A percentile compares a stretch with the other conserved stretches of the same genome.
These are phyloP conservation scores for Heterobasidion irregulare DNA, from an alignment of 1,284 basidiomycete genomes.

Conservation along the genomic window DNA sequence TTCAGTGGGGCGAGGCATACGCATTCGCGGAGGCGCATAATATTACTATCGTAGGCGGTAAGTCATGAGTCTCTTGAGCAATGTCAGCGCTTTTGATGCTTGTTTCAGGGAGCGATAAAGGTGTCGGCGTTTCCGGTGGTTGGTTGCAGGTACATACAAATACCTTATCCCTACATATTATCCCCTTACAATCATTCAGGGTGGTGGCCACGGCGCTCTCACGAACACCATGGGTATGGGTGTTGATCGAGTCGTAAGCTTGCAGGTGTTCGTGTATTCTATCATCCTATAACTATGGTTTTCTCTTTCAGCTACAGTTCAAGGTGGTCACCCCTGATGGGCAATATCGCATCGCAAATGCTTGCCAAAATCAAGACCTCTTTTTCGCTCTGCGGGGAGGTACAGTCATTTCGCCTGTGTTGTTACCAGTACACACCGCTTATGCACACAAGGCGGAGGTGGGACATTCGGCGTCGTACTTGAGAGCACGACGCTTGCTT, in stretches of 20 bases:
- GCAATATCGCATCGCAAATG: conserved; percentile 20
- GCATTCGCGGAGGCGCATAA: conserved; percentile 21
- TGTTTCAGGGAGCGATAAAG: conserved; percentile 9
- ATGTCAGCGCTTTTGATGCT: not conserved
- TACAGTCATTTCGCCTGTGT: not conserved
- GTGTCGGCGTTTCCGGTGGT: conserved; percentile 19
- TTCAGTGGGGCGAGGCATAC: conserved; percentile 30
- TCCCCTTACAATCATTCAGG: conserved; percentile 6
- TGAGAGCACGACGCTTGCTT: conserved; percentile 6
- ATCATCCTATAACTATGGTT: not conserved
- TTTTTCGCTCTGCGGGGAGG: conserved; percentile 22
- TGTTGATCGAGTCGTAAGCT: conserved; percentile 15
- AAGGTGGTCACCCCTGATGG: conserved; percentile 23
- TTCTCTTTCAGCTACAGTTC: conserved; percentile 13
- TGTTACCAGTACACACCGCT: not conserved
- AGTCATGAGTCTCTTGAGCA: not conserved
- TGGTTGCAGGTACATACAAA: conserved; percentile 13
- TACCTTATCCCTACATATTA: not conserved
- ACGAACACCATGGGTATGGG: conserved; percentile 16
- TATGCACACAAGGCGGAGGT: conserved; percentile 13
- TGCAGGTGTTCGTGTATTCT: not conserved
- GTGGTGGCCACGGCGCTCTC: conserved; percentile 16
- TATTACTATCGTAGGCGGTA: conserved; percentile 21
- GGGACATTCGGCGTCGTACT: conserved; percentile 15
- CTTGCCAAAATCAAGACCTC: conserved; percentile 25